These are phyloP conservation scores for Neurospora tetrasperma DNA, from an alignment of 495 filamentous ascomycete species.

Conservation along the genomic window DNA sequence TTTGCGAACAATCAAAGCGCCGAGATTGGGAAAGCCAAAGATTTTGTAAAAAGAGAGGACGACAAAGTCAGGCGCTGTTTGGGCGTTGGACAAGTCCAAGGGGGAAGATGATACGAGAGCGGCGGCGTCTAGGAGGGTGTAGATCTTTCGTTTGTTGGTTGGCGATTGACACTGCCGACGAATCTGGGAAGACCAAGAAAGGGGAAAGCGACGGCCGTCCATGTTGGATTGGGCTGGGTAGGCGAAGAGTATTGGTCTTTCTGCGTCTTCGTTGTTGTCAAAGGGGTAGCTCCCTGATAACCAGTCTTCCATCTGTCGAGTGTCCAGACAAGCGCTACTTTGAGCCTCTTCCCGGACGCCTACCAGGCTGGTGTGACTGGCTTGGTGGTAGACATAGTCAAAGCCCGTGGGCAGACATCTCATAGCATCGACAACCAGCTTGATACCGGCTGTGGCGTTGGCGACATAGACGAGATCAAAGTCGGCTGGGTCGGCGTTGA, in stretches of 20 bases:
- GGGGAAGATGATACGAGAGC: conserved; percentile 68
- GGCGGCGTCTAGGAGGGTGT: conserved; percentile 85
- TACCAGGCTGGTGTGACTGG: conserved; percentile 81
- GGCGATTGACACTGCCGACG: conserved; percentile 21
- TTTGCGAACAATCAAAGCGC: conserved; percentile 75
- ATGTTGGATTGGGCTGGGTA: conserved; percentile 92
- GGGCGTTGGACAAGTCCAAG: conserved; percentile 54
- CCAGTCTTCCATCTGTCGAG: conserved; percentile 63
- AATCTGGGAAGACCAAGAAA: conserved; percentile 54
- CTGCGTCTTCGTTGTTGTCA: background rate
- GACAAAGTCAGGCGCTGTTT: conserved; percentile 70
- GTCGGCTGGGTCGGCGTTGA: conserved; percentile 70
- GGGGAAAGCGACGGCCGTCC: conserved; percentile 70
- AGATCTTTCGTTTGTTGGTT: conserved; percentile 50
- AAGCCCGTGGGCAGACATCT: conserved; percentile 55
- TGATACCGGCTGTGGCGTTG: conserved; percentile 86
- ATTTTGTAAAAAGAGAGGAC: conserved; percentile 94
- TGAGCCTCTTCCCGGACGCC: conserved; percentile 67
- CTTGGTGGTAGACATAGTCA: conserved; percentile 73
- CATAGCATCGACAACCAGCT: conserved; percentile 70
- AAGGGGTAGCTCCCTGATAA: conserved; percentile 26
- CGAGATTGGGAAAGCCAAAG: conserved; percentile 89
- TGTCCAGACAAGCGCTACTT: conserved; percentile 55
- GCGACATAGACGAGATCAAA: conserved; percentile 89
- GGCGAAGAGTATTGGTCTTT: conserved; percentile 50